Evolutionary conservation across 192 early-diverging fungal genomes (phyloP), one percentile per base, ranked within the genome.

Genomic region (Podila clonocystis): DNA sequence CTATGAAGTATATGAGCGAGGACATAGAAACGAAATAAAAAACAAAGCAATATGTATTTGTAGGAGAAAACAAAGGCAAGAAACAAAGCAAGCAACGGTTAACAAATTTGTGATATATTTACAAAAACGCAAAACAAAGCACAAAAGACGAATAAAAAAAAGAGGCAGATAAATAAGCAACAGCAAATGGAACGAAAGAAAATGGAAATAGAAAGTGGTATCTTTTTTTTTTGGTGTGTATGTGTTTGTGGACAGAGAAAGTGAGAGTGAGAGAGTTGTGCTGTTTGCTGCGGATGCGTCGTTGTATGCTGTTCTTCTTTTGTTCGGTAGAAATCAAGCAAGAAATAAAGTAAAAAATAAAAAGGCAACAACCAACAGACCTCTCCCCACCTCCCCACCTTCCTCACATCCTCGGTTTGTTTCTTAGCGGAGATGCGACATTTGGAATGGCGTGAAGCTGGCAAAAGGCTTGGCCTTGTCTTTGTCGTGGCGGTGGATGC

Each of bases 401-500:
- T 45, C 41, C 13, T 2, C 15, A 65, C 41, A 15, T 45, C 41
- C 41, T 45, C 15, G 13, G 41, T 15, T 45, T 45, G 11, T 45
- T 13, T 8, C 34, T 36, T 36, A 49, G 50, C 22, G 49, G 36
- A 26, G 62, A 49, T 36, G 30, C 45, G 65, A 45, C 8, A 45
- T 6, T 12, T 26, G 20, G 24, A 70, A 65, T 3, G 75, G 63
- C 11, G 75, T 77, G 36, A 77, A 77, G 68, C 50, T 71, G 9
- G 68, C 62, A 20, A 70, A 77, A 0, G 68, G 45, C 11, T 50
- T 69, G 24, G 63, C 20, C 49, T 66, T 73, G 20, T 80, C 70
- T 33, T 62, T 80, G 17, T 80, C 77, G 28, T 64, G 70, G 11
- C 88, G 82, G 78, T 89, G 88, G 24, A 89, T 84, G 26, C 88